Evolutionary conservation across 257 asterid genomes (phyloP).

Genomic region (Gynochthodes officinalis): DNA sequence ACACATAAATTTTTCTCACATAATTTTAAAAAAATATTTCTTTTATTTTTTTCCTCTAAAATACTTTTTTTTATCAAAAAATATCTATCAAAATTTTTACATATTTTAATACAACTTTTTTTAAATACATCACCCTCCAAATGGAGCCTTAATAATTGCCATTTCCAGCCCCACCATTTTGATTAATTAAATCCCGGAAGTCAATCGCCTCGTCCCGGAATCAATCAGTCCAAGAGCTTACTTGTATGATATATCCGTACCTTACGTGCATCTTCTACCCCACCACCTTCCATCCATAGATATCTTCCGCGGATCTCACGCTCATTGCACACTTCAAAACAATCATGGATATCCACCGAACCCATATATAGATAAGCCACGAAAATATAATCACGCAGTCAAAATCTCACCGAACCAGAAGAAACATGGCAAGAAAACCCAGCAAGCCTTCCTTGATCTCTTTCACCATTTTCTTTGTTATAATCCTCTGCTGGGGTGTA

Average conservation of each 20-base stretch:
- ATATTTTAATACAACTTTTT: too few relatives aligned
- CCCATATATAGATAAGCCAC: neutral
- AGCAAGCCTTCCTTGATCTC: slow-evolving; percentile 12
- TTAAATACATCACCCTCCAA: neutral
- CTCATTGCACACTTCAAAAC: slow-evolving; percentile 13
- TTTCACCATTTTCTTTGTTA: slow-evolving; percentile 27
- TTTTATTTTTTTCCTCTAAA: too few relatives aligned
- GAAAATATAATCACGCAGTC: neutral
- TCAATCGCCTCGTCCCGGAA: neutral
- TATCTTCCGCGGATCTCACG: slow-evolving; percentile 13
- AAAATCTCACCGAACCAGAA: too few relatives aligned
- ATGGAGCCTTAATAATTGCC: neutral
- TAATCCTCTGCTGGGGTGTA: slow-evolving; percentile 43
- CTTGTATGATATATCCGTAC: too few relatives aligned
- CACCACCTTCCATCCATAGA: neutral
- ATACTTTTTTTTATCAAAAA: too few relatives aligned
- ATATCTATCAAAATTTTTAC: too few relatives aligned
- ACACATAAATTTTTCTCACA: too few relatives aligned
- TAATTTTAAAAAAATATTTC: too few relatives aligned
- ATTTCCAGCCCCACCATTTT: neutral
- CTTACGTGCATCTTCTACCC: neutral
- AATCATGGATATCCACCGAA: neutral
- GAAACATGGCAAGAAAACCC: slow-evolving; percentile 11
- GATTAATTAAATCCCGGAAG: neutral
- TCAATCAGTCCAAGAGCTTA: neutral